A percentile compares a stretch with the other conserved stretches of the same genome.
These are phyloP conservation scores for Diaporthe destruens DNA, from an alignment of 2,329 filamentous ascomycete species.

Conservation along the genomic window DNA sequence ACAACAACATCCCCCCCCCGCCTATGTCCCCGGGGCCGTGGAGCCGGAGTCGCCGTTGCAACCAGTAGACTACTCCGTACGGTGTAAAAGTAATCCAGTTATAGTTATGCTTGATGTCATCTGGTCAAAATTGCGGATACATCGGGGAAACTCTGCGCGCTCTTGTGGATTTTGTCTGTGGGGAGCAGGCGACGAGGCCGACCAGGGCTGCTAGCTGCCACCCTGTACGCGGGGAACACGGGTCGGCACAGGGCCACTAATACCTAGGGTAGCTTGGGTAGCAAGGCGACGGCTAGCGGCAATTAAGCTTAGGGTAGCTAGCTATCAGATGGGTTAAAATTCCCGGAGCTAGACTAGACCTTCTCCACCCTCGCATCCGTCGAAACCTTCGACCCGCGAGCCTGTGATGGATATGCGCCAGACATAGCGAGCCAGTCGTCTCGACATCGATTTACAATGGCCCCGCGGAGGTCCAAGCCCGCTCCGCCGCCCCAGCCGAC, in stretches of 20 bases:
- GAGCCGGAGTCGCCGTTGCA: constrained; percentile 24
- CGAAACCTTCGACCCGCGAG: no score
- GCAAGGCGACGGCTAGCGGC: constrained; percentile 11
- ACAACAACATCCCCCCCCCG: background rate
- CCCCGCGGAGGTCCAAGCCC: constrained; percentile 62
- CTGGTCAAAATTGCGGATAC: constrained; percentile 15
- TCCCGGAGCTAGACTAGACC: background rate
- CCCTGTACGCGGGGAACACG: constrained; percentile 13
- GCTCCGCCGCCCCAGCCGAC: constrained; percentile 65
- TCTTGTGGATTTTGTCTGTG: constrained; percentile 5
- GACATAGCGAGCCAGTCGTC: background rate
- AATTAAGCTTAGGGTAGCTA: constrained; percentile 22
- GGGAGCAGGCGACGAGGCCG: background rate
- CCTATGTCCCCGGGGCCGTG: background rate
- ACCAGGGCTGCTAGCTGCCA: no score
- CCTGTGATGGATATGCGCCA: background rate
- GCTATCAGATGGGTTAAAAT: background rate
- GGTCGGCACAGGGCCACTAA: background rate
- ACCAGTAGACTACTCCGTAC: background rate
- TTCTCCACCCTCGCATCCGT: no score
- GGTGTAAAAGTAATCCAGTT: background rate
- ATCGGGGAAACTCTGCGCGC: background rate
- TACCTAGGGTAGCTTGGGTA: no score
- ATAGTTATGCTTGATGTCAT: constrained; percentile 15
- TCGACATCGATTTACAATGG: constrained; percentile 23